phyloP scores from a whole-genome alignment of 352 stramenopile genomes.

The Phytophthora chlamydospora region DNA sequence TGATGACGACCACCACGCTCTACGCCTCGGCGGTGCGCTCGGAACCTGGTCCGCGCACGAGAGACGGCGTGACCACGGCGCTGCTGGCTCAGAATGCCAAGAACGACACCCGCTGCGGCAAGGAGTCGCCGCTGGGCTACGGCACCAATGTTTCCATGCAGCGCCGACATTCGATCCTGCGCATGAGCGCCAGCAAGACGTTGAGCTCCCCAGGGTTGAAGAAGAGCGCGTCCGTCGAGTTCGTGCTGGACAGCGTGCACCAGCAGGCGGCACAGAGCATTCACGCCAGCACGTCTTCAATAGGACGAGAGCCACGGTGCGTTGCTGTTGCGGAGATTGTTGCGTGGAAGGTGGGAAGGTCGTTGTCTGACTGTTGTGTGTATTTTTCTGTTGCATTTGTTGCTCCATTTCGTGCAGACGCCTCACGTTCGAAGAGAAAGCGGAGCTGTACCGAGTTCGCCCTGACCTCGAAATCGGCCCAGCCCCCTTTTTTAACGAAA shows the following conservation, averaged over 20 bases:
- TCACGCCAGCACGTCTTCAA: slow-evolving; percentile 48
- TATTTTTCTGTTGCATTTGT: slow-evolving; percentile 17
- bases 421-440: slow-evolving; percentile 81
- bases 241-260: slow-evolving; percentile 58
- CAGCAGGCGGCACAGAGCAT: slow-evolving; percentile 38
- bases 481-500: slow-evolving; percentile 62
- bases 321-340: slow-evolving; percentile 6
- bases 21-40: slow-evolving; percentile 24
- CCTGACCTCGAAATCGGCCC: slow-evolving; percentile 82
- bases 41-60: slow-evolving; percentile 18
- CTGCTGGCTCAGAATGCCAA: slow-evolving; percentile 19
- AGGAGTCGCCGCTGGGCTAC: slow-evolving; percentile 30
- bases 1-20: slow-evolving; percentile 28
- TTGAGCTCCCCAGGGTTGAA: slow-evolving; percentile 37
- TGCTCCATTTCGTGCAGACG: slow-evolving; percentile 40
- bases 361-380: slow-evolving; percentile 3
- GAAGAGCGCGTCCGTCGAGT: slow-evolving; percentile 80
- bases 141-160: slow-evolving; percentile 40
- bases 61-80: slow-evolving; percentile 31
- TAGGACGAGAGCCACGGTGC: slow-evolving; percentile 55
- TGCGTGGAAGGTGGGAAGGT: background rate
- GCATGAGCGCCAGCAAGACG: slow-evolving; percentile 53
- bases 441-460: slow-evolving; percentile 81
- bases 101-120: slow-evolving; percentile 8
- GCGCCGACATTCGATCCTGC: slow-evolving; percentile 64